Evolutionary conservation across 2,329 filamentous ascomycete species (phyloP).

Genomic region (Trichoderma arundinaceum): DNA sequence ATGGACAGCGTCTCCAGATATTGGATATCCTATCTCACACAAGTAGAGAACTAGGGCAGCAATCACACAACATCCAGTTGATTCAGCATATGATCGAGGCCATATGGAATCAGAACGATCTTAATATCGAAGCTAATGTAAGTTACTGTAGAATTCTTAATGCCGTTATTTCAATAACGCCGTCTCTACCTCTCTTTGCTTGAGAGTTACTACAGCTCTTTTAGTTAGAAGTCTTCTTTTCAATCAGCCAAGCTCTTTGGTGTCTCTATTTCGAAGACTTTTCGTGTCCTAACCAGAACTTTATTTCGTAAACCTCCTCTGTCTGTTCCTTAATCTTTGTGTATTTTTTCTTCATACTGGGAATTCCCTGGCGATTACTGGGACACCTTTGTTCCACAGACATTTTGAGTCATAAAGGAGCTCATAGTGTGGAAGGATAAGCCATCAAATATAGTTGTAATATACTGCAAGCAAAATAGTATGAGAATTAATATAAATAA

Average conservation of each 20-base stretch:
- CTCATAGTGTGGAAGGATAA: too few relatives aligned
- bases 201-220: background rate
- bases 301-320: too few relatives aligned
- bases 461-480: background rate
- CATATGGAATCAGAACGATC: slow-evolving; percentile 31
- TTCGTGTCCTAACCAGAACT: too few relatives aligned
- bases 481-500: background rate
- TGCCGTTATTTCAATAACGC: slow-evolving; percentile 28
- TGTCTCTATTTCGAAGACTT: too few relatives aligned
- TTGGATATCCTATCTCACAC: slow-evolving; percentile 22
- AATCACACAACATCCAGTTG: slow-evolving; percentile 18
- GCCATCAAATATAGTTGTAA: too few relatives aligned
- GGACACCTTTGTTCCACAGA: too few relatives aligned
- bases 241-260: too few relatives aligned
- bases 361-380: too few relatives aligned
- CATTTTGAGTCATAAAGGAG: too few relatives aligned
- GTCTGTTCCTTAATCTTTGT: too few relatives aligned
- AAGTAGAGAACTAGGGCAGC: slow-evolving; percentile 9
- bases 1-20: slow-evolving; percentile 29
- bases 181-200: slow-evolving; percentile 21
- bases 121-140: slow-evolving; percentile 20
- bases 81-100: slow-evolving; percentile 26
- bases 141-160: slow-evolving; percentile 21
- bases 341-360: too few relatives aligned
- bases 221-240: too few relatives aligned